phyloP scores from a whole-genome alignment of 352 stramenopile species.

The Pythium scleroteichum region DNA sequence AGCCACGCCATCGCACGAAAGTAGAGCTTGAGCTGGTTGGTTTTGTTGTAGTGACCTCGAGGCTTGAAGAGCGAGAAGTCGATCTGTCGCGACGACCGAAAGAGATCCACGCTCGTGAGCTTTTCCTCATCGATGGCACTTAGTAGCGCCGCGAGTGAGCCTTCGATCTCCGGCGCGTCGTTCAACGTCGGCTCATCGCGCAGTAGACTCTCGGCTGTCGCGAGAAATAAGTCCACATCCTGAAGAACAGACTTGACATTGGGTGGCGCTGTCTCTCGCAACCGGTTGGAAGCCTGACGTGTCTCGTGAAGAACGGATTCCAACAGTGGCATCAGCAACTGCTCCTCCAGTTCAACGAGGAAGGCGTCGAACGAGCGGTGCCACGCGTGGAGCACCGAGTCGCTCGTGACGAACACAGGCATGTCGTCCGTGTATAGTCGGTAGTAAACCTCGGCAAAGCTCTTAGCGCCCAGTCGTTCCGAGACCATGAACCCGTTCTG shows the following conservation, averaged over 20 bases:
- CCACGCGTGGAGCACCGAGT: conserved; percentile 39
- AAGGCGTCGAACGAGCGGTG: conserved; percentile 36
- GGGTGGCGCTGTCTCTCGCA: not conserved
- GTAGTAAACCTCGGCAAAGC: conserved; percentile 35
- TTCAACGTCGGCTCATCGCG: not conserved
- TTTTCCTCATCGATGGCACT: not conserved
- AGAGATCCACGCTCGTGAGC: conserved; percentile 7
- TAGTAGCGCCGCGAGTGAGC: not conserved
- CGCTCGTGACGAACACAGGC: conserved; percentile 33
- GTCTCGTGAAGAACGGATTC: not conserved
- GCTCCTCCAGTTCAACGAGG: conserved; percentile 23
- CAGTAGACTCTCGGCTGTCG: conserved; percentile 1
- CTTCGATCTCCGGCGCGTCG: not conserved
- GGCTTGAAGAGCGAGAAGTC: conserved; percentile 38
- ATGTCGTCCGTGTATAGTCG: conserved; percentile 33
- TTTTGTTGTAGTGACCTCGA: conserved; percentile 32
- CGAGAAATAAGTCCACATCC: conserved; percentile 9
- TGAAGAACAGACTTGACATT: not conserved
- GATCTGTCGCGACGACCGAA: conserved; percentile 17
- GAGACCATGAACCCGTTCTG: conserved; percentile 26
- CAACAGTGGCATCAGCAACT: conserved; percentile 21
- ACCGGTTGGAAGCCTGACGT: not conserved
- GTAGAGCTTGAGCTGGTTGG: conserved; percentile 8
- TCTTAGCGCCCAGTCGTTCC: conserved; percentile 20
- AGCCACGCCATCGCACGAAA: conserved; percentile 32